Percentiles rank a stretch among this genome's conserved stretches.
phyloP scores from a whole-genome alignment of 2,329 filamentous ascomycete genomes.

The Bipolaris zeicola region DNA sequence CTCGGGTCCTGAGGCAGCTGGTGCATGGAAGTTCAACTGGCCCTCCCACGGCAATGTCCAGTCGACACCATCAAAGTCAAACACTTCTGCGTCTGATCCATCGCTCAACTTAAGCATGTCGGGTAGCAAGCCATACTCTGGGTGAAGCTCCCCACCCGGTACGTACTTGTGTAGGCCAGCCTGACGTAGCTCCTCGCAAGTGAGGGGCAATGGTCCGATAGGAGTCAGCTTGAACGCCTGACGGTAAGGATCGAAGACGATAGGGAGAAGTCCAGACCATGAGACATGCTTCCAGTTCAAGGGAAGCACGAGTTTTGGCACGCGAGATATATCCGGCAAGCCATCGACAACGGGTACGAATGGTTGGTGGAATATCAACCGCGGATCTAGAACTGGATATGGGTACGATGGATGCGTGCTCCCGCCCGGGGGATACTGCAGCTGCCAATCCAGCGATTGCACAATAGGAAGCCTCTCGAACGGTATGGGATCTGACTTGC shows the following conservation, averaged over 20 bases:
- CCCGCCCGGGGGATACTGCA: constrained; percentile 25
- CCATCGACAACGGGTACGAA: constrained; percentile 22
- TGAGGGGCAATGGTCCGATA: constrained; percentile 23
- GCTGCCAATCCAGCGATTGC: constrained; percentile 16
- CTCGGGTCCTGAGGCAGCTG: background rate
- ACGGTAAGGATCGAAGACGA: constrained; percentile 24
- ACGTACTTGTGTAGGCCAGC: constrained; percentile 21
- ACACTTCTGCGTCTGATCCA: constrained; percentile 20
- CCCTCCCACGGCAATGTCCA: constrained; percentile 20
- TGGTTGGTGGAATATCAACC: constrained; percentile 17
- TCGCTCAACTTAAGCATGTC: constrained; percentile 16
- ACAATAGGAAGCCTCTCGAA: constrained; percentile 10
- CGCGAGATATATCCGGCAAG: constrained; percentile 12
- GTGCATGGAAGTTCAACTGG: constrained; percentile 3
- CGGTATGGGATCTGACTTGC: background rate
- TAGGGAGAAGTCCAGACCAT: constrained; percentile 22
- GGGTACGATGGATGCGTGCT: constrained; percentile 28
- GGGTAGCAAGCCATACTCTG: constrained; percentile 20
- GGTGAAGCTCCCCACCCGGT: constrained; percentile 22
- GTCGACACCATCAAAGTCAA: constrained; percentile 21
- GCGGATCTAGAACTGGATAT: constrained; percentile 20
- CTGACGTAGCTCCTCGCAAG: constrained; percentile 27
- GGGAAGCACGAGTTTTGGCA: constrained; percentile 12
- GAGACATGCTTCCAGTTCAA: constrained; percentile 22
- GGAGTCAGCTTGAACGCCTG: constrained; percentile 31